Evolutionary conservation across 768 basidiomycete genomes (phyloP).

Genomic region (Kwoniella sp.): DNA sequence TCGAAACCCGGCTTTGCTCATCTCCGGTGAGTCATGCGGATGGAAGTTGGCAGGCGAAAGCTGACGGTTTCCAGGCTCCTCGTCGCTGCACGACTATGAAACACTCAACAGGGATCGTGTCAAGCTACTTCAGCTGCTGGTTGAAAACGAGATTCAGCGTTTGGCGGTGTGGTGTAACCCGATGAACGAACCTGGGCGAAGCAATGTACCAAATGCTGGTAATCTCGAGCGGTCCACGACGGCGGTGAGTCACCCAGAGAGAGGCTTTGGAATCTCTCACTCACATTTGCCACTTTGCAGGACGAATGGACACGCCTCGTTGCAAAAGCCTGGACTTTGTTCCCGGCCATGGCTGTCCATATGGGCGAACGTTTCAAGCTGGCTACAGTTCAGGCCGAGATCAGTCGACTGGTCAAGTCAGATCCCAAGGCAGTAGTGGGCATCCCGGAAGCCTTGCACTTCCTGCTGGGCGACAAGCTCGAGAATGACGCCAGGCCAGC

Average conservation of each 20-base stretch:
- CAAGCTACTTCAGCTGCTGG: constrained; percentile 71
- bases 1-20: constrained; percentile 30
- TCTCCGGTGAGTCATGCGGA: constrained; percentile 36
- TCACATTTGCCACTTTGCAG: constrained; percentile 1
- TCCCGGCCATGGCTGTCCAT: constrained; percentile 76
- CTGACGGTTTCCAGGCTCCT: constrained; percentile 26
- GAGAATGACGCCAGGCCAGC: constrained; percentile 62
- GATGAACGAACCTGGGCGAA: constrained; percentile 58
- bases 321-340: constrained; percentile 72
- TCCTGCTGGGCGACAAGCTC: constrained; percentile 69
- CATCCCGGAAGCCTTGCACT: constrained; percentile 73
- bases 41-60: background rate
- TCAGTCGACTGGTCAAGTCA: constrained; percentile 67
- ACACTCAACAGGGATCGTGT: constrained; percentile 64
- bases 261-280: background rate
- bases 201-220: constrained; percentile 40
- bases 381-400: constrained; percentile 63
- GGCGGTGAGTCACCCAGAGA: constrained; percentile 55
- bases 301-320: constrained; percentile 63
- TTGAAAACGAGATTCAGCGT: constrained; percentile 84
- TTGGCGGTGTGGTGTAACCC: constrained; percentile 89
- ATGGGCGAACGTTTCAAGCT: constrained; percentile 85
- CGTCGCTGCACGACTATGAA: constrained; percentile 56
- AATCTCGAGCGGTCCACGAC: constrained; percentile 60
- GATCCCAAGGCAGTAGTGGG: constrained; percentile 66